Evolutionary conservation across 225 moss, liverwort and hornwort species (phyloP).

Genomic region (Pseudisothecium myosuroides): DNA sequence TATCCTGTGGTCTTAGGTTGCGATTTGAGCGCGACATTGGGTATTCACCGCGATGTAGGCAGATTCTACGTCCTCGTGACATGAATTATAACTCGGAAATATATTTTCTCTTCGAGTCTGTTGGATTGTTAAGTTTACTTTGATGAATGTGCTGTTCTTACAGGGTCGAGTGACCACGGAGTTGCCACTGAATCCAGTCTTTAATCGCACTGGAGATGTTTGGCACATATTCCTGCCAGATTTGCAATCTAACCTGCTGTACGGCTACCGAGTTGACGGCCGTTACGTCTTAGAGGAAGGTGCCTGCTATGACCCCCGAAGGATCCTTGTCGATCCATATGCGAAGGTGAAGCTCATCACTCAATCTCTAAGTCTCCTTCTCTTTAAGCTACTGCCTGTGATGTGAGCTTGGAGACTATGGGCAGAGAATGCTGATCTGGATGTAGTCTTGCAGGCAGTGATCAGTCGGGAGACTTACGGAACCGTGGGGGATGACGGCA

Average conservation of each 20-base stretch:
- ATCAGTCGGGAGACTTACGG: conserved; percentile 79
- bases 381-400: neutral
- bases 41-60: neutral
- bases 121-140: neutral
- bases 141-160: neutral
- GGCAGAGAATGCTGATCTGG: conserved; percentile 14
- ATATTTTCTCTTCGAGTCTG: neutral
- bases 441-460: conserved; percentile 58
- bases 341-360: conserved; percentile 51
- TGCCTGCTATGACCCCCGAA: conserved; percentile 49
- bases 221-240: conserved; percentile 83
- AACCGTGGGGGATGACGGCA: conserved; percentile 51
- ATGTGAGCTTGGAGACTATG: neutral
- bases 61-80: neutral
- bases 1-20: neutral
- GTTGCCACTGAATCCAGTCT: conserved; percentile 47
- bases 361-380: neutral
- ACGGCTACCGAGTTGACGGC: conserved; percentile 76
- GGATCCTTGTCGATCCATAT: conserved; percentile 76
- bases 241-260: conserved; percentile 51
- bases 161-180: conserved; percentile 60
- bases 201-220: conserved; percentile 76
- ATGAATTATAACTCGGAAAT: neutral
- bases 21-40: neutral
- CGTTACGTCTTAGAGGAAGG: conserved; percentile 55